A percentile compares a stretch with the other conserved stretches of the same genome.
Conservation (phyloP, 2,329 filamentous ascomycete genomes). For the Aspergillus glaucus region DNA sequence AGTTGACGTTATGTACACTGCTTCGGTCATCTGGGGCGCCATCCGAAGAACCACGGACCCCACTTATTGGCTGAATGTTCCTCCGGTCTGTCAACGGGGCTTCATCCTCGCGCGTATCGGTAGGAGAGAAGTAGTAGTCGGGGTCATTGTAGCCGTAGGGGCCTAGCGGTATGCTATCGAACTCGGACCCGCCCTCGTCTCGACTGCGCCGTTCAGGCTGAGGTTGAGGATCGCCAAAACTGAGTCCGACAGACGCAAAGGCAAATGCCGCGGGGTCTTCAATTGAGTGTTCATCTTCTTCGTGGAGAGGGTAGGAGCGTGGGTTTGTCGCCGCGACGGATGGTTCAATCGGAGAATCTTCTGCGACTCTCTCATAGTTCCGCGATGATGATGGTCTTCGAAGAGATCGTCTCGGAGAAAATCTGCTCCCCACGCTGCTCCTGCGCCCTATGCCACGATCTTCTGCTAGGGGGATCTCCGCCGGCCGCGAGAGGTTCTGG, state of each 20-base stretch:
- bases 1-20: conserved; percentile 50
- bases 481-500: conserved; percentile 51
- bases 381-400: conserved; percentile 33
- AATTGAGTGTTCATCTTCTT: conserved; percentile 25
- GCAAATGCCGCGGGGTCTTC: conserved; percentile 37
- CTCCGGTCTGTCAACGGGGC: conserved; percentile 53
- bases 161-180: conserved; percentile 25
- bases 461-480: conserved; percentile 21
- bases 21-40: conserved; percentile 40
- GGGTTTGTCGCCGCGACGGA: conserved; percentile 16
- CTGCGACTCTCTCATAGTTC: conserved; percentile 49
- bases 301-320: conserved; percentile 11
- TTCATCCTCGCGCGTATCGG: conserved; percentile 49
- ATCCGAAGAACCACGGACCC: conserved; percentile 35
- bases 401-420: conserved; percentile 37
- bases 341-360: conserved; percentile 42
- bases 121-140: conserved; percentile 50
- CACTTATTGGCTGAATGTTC: conserved; percentile 53
- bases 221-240: conserved; percentile 26
- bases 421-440: conserved; percentile 37
- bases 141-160: conserved; percentile 36
- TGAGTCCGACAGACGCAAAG: conserved; percentile 38
- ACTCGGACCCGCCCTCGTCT: conserved; percentile 22
- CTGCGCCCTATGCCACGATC: conserved; percentile 24
- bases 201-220: conserved; percentile 16